Base-by-base conservation (phyloP, 345 rosid species). In the Aquilaria yunnanensis region DNA sequence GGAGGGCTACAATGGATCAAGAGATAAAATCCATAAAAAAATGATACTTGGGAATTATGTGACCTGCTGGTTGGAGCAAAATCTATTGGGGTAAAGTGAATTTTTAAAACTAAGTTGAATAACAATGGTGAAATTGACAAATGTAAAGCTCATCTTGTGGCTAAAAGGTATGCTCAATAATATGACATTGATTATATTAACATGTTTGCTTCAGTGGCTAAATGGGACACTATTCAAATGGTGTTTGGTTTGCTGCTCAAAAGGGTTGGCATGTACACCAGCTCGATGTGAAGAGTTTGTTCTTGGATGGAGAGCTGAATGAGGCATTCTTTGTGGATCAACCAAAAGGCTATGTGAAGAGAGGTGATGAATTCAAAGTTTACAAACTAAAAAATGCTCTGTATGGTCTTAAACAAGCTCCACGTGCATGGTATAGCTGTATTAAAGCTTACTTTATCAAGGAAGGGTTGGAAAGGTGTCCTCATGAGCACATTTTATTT, bases 41-140 rank as follows among this genome's bases (percentile, higher is more conserved):
- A 64, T 31, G 8, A 46, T 3, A 64, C 61, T n/a, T 55, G 61
- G 60, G 60, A n/a, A 2, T 16, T 53, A 0, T 30, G 49, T 52
- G 33, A 37, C 4, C n/a, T 64, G 7, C 60, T 29, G 0, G 13
- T 1, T 0, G 13, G 33, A 10, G 30, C 23, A 54, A 55, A 29
- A 64, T 54, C 9, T 7, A 54, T 64, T 13, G 31, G 64, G 0
- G 64, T 67, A 32, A 67, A 67, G 11, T 67, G 64, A 53, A 60
- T 66, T 3, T 67, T 49, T 2, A 67, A 57, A 13, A 67, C 51
- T 8, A 67, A 67, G 6, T n/a, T 59, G 9, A 58, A 66, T 51
- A 58, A 51, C 1, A 34, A 37, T 16, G 57, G 43, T 6, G 32
- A 57, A 1, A 16, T 59, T 4, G 56, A 41, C 2, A 64, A 45